Base-by-base conservation (phyloP, 83 land plant species). In the Larix sibirica region DNA sequence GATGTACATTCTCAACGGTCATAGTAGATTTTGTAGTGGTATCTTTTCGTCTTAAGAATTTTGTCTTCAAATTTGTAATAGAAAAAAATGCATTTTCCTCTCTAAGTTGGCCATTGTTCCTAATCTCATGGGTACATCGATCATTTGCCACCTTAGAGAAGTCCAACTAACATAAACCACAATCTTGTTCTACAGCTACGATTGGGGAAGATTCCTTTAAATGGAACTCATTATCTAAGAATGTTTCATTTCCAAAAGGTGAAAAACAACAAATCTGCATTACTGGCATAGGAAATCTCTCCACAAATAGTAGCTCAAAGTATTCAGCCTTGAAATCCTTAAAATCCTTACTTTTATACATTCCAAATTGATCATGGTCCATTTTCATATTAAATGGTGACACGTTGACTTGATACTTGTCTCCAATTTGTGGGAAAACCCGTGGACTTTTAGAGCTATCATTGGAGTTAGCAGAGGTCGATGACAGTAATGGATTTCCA, bases 321-420 rank as follows among this genome's bases (percentile, higher is more conserved):
- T 68, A 42, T 40, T n/a, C 77, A 83, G 1, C 73, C 2, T 10
- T 40, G 31, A 0, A 12, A 54, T 63, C 42, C 31, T 50, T 38
- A 77, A 36, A 33, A 18, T 69, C 18, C 44, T 17, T 31, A 26
- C 7, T 58, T 21, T 47, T 59, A 26, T 17, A 42, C 44, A 16
- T 12, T 23, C 24, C 26, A 0, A 56, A 12, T 31, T 31, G 60
- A 21, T 47, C 47, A 61, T 31, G 20, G 13, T 83, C 80, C 24
- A 60, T 65, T 20, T 75, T 62, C 64, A 82, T 0, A 14, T 70
- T n/a, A 6, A 83, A 56, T 3, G 75, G n/a, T 6, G 90, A 89
- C 56, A 93, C 82, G 58, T 82, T 84, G 24, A 62, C 92, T 80
- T 93, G 95, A 58, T 89, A 91, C n/a, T 91, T 38, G 26, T 86